A percentile compares a stretch with the other conserved stretches of the same genome.
Conservation (phyloP, 495 filamentous ascomycete species). For the Sordaria brevicollis region DNA sequence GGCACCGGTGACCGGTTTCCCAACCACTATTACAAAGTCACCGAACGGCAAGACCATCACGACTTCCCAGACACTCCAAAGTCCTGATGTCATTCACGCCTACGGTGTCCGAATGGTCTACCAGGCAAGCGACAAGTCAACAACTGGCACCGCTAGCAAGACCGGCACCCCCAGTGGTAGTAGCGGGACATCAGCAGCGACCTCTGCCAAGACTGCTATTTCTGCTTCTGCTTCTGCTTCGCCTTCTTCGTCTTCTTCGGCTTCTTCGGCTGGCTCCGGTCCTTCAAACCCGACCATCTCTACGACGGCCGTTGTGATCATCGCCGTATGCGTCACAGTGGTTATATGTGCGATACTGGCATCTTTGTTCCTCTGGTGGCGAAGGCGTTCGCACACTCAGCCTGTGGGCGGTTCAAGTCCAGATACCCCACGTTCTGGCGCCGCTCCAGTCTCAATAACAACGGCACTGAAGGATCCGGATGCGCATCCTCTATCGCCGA, state of each 20-base stretch:
- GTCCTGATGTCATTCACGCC: conserved; percentile 10
- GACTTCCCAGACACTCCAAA: not conserved
- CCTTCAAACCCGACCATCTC: not conserved
- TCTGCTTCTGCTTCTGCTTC: not conserved
- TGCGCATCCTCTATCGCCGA: not conserved
- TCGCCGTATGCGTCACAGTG: not conserved
- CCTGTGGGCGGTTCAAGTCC: not conserved
- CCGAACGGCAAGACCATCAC: conserved; percentile 3
- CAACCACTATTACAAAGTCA: conserved; percentile 5
- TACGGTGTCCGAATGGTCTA: conserved; percentile 19
- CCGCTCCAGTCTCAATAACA: not conserved
- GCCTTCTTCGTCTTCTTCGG: not conserved
- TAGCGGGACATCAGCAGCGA: not conserved
- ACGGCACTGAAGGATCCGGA: not conserved
- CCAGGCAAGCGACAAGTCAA: conserved; percentile 9
- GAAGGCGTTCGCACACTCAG: not conserved
- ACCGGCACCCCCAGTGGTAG: not conserved
- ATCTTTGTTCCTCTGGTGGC: not conserved
- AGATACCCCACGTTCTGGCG: not conserved
- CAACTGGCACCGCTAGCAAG: not conserved
- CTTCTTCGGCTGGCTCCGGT: not conserved
- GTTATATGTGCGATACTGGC: not conserved
- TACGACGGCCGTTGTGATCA: not conserved
- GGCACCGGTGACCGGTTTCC: conserved; percentile 1
- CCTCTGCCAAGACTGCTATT: not conserved